Evolutionary conservation across 352 stramenopile species (phyloP).

Genomic region (Aphanomyces cochlioides): DNA sequence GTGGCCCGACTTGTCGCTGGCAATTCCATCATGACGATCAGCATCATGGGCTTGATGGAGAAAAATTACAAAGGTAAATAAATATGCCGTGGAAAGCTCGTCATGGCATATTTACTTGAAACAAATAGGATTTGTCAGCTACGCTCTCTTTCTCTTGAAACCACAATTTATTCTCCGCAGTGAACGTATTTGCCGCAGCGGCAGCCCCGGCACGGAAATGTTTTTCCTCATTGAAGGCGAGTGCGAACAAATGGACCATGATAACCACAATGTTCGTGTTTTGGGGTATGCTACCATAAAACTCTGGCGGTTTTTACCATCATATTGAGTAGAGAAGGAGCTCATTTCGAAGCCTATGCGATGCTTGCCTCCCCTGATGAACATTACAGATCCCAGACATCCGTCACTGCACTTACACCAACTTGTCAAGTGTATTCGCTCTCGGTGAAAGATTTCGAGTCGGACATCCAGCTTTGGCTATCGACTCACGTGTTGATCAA

Average conservation of each 20-base stretch:
- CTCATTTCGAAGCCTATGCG: conserved; percentile 69
- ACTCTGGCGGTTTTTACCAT: neutral
- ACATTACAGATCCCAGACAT: conserved; percentile 71
- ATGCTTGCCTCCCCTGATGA: conserved; percentile 64
- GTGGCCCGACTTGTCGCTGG: conserved; percentile 65
- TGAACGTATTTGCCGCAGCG: conserved; percentile 71
- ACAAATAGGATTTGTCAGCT: conserved; percentile 69
- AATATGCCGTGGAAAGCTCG: neutral
- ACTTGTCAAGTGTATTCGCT: conserved; percentile 58
- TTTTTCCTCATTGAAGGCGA: conserved; percentile 82
- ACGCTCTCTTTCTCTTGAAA: conserved; percentile 76
- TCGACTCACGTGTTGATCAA: neutral
- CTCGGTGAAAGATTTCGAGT: conserved; percentile 71
- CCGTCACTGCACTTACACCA: conserved; percentile 31
- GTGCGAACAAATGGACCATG: conserved; percentile 71
- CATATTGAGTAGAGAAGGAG: conserved; percentile 1
- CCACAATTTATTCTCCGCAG: conserved; percentile 63
- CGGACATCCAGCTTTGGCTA: neutral
- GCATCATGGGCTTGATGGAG: conserved; percentile 80
- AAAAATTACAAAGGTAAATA: conserved; percentile 35
- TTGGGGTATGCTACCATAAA: conserved; percentile 59
- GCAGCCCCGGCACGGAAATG: conserved; percentile 66
- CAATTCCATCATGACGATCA: conserved; percentile 78
- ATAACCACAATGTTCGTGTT: conserved; percentile 54
- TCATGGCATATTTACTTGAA: no score